Conservation (phyloP, 176 grass and related monocot species). For the Cenchrus purpureus region DNA sequence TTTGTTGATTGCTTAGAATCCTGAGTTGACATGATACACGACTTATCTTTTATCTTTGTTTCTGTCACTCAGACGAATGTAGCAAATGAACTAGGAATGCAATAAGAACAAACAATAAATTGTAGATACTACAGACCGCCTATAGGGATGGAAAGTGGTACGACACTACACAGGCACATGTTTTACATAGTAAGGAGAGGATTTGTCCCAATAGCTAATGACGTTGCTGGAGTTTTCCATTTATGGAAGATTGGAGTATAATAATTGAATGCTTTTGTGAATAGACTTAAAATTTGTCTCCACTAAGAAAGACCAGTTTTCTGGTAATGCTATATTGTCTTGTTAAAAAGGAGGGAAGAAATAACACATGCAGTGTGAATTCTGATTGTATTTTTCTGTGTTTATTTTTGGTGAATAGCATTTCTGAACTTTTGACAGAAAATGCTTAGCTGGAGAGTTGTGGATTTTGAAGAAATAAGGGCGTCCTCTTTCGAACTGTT, state of each 20-base stretch:
- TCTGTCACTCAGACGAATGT: too few relatives aligned
- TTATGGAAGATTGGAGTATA: not conserved
- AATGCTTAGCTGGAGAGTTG: not conserved
- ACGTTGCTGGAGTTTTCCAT: not conserved
- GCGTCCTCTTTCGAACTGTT: not conserved
- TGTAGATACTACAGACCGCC: too few relatives aligned
- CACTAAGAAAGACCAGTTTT: not conserved
- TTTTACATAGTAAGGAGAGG: not conserved
- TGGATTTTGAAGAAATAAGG: too few relatives aligned
- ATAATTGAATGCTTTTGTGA: not conserved
- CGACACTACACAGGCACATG: not conserved
- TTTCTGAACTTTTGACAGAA: not conserved
- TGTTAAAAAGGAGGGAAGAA: too few relatives aligned
- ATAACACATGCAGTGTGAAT: too few relatives aligned
- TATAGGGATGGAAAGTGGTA: not conserved
- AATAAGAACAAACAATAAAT: too few relatives aligned
- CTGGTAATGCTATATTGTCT: not conserved
- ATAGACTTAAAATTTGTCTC: not conserved
- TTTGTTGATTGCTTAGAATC: too few relatives aligned
- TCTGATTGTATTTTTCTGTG: not conserved
- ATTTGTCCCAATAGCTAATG: conserved; percentile 1
- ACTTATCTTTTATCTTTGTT: too few relatives aligned
- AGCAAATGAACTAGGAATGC: too few relatives aligned
- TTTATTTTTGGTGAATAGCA: not conserved
- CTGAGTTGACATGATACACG: too few relatives aligned